Conservation (phyloP, 2,329 filamentous ascomycete genomes). For the Sclerotinia subarctica region DNA sequence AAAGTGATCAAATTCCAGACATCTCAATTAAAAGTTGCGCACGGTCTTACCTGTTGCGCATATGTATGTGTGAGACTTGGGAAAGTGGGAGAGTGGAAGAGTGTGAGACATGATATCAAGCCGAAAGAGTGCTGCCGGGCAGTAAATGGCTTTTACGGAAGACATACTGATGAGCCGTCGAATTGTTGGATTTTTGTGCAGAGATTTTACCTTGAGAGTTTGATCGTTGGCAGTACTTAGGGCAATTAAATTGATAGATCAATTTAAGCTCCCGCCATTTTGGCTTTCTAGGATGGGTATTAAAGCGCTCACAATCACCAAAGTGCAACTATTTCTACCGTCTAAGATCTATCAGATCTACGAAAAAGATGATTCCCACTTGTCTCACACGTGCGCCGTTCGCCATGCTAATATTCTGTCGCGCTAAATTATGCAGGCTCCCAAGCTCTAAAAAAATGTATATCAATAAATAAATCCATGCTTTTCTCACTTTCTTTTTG, state of each 20-base stretch:
- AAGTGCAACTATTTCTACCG: conserved; percentile 10
- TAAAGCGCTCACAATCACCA: conserved; percentile 14
- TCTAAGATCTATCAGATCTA: conserved; percentile 11
- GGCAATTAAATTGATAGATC: background rate
- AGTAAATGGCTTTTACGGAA: background rate
- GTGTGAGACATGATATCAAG: conserved; percentile 1
- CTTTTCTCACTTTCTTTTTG: conserved; percentile 10
- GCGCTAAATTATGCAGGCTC: background rate
- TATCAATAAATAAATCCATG: conserved; percentile 1
- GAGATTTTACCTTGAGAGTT: background rate
- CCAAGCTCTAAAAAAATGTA: background rate
- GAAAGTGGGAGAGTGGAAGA: background rate
- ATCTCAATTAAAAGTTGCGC: background rate
- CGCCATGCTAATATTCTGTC: conserved; percentile 5
- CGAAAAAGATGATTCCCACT: background rate
- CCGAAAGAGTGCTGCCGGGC: background rate
- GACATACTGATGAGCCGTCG: background rate
- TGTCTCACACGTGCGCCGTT: conserved; percentile 12
- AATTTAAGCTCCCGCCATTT: background rate
- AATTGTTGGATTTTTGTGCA: background rate
- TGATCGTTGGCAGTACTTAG: background rate
- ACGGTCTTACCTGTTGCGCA: background rate
- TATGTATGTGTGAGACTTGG: background rate
- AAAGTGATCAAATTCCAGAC: background rate
- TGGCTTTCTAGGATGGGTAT: background rate